These are phyloP conservation scores for Acmispon strigosus DNA, from an alignment of 306 rosid species.

Conservation along the genomic window DNA sequence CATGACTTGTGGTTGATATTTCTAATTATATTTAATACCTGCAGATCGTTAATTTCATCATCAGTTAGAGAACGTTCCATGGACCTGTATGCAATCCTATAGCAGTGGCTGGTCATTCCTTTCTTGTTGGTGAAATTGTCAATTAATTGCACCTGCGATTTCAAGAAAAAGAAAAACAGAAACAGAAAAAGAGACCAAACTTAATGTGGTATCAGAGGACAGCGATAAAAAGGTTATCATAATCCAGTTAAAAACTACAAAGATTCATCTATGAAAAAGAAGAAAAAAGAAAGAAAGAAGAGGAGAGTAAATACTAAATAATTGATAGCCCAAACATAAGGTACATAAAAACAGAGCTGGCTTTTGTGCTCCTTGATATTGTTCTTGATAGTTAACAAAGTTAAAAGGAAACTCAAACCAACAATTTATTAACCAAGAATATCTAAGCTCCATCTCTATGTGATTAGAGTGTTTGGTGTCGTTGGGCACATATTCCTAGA, in stretches of 20 bases:
- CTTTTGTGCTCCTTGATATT: no score
- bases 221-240: not conserved
- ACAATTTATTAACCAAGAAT: no score
- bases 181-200: no score
- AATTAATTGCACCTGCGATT: slow-evolving; percentile 68
- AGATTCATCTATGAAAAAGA: not conserved
- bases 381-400: no score
- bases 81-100: slow-evolving; percentile 86
- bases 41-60: slow-evolving; percentile 72
- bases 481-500: no score
- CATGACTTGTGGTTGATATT: not conserved
- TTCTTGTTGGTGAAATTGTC: slow-evolving; percentile 97
- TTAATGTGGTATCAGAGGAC: not conserved
- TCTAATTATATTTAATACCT: slow-evolving; percentile 28
- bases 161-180: not conserved
- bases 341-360: no score
- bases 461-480: no score
- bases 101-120: slow-evolving; percentile 97
- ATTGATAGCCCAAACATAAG: no score
- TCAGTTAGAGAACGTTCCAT: slow-evolving; percentile 98
- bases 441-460: no score
- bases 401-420: no score
- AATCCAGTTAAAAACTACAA: not conserved
- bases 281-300: no score
- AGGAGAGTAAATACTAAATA: no score